Conservation (phyloP, 495 filamentous ascomycete genomes). For the Aspergillus panamensis region DNA sequence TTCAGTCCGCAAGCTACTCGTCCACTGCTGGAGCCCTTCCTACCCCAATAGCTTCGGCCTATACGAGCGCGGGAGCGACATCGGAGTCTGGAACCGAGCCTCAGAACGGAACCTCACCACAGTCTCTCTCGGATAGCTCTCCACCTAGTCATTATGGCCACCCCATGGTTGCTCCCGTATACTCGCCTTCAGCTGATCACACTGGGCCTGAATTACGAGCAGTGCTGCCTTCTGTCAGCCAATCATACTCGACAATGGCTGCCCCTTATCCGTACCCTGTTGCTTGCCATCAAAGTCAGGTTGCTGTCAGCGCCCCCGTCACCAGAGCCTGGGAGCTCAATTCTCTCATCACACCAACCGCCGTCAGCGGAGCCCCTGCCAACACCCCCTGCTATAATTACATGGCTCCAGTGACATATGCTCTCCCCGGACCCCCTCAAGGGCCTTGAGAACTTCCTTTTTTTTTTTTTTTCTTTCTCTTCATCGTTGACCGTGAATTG, state of each 20-base stretch:
- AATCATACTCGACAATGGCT: slow-evolving; percentile 32
- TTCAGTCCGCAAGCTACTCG: slow-evolving; percentile 51
- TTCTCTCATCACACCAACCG: slow-evolving; percentile 19
- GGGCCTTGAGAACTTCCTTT: slow-evolving; percentile 16
- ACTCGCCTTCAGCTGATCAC: slow-evolving; percentile 29
- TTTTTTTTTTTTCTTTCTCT: slow-evolving; percentile 4
- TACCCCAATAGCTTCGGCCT: slow-evolving; percentile 37
- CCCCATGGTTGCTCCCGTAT: slow-evolving; percentile 25
- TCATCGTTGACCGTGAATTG: slow-evolving; percentile 5
- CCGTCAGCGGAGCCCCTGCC: slow-evolving; percentile 20
- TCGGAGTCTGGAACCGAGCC: slow-evolving; percentile 44
- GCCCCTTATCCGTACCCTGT: slow-evolving; percentile 35
- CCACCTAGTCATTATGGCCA: slow-evolving; percentile 33
- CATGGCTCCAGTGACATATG: slow-evolving; percentile 36
- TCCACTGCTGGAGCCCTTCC: slow-evolving; percentile 46
- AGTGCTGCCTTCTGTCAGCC: slow-evolving; percentile 32
- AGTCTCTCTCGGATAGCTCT: slow-evolving; percentile 41
- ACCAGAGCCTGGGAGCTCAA: slow-evolving; percentile 39
- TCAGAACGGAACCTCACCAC: slow-evolving; percentile 41
- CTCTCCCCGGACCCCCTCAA: slow-evolving; percentile 28
- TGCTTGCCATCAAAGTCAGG: slow-evolving; percentile 32
- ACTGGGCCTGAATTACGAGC: slow-evolving; percentile 32
- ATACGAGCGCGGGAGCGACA: slow-evolving; percentile 36
- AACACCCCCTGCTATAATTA: slow-evolving; percentile 33
- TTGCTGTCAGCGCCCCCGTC: slow-evolving; percentile 26